These are phyloP conservation scores for Ceratobasidium sp. DNA, from an alignment of 1,284 basidiomycete species.

Conservation along the genomic window DNA sequence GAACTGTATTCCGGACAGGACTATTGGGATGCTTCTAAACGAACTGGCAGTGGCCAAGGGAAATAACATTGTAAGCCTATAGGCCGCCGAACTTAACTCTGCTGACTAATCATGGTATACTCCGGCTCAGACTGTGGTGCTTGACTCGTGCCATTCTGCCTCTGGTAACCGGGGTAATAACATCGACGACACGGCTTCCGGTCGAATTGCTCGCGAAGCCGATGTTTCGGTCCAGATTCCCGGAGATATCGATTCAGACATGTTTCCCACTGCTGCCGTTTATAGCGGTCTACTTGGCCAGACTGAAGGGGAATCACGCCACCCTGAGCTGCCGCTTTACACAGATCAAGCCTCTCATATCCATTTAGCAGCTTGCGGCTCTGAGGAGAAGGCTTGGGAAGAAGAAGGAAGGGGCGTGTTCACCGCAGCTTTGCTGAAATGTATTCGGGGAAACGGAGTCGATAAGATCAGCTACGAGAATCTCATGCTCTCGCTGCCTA, in stretches of 20 bases:
- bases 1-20: conserved; percentile 39
- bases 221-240: conserved; percentile 10
- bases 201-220: conserved; percentile 18
- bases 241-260: conserved; percentile 19
- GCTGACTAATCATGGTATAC: neutral
- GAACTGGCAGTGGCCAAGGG: conserved; percentile 29
- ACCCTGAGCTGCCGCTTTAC: conserved; percentile 2
- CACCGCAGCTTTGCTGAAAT: conserved; percentile 68
- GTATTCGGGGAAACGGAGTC: conserved; percentile 64
- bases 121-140: conserved; percentile 22
- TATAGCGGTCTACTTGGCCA: neutral
- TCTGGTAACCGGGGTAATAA: conserved; percentile 14
- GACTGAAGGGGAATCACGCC: neutral
- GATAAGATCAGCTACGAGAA: conserved; percentile 68
- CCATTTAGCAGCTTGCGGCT: conserved; percentile 33
- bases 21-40: conserved; percentile 22
- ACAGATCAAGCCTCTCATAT: conserved; percentile 35
- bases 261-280: neutral
- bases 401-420: conserved; percentile 65
- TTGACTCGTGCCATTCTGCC: conserved; percentile 39
- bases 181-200: neutral
- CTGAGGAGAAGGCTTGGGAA: conserved; percentile 39
- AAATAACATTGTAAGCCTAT: conserved; percentile 33
- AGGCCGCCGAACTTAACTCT: neutral
- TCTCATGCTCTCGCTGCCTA: conserved; percentile 59